phyloP scores from a whole-genome alignment of 257 asterid genomes.

The Plantago major region DNA sequence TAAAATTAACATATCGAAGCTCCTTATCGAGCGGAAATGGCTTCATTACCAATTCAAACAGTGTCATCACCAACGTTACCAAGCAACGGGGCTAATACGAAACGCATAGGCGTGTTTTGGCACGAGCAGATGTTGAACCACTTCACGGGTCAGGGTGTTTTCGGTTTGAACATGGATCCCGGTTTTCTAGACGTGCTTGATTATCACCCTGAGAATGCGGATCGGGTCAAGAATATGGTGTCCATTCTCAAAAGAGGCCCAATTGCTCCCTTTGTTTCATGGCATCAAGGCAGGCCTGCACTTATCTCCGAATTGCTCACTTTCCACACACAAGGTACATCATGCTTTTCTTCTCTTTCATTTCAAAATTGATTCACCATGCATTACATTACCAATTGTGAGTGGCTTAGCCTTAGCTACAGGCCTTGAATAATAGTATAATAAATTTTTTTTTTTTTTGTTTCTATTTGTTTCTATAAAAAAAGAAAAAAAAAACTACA shows the following conservation, averaged over 20 bases:
- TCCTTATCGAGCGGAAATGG: too few relatives aligned
- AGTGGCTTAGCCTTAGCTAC: neutral
- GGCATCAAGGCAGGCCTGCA: slow-evolving; percentile 75
- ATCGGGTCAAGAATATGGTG: slow-evolving; percentile 74
- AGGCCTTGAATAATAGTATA: too few relatives aligned
- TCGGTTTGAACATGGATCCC: slow-evolving; percentile 75
- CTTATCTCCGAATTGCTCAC: slow-evolving; percentile 49
- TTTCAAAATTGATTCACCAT: too few relatives aligned
- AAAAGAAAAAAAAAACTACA: too few relatives aligned
- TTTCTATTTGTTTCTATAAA: too few relatives aligned
- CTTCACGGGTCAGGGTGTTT: slow-evolving; percentile 72
- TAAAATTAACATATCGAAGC: too few relatives aligned
- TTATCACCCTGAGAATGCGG: slow-evolving; percentile 83
- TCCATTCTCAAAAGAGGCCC: slow-evolving; percentile 85
- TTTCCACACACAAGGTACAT: slow-evolving; percentile 71
- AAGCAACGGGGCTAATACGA: too few relatives aligned
- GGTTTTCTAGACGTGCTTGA: slow-evolving; percentile 90
- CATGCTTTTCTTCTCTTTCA: neutral
- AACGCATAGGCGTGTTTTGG: slow-evolving; percentile 51
- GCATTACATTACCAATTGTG: too few relatives aligned
- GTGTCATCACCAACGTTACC: too few relatives aligned
- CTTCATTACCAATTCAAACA: too few relatives aligned
- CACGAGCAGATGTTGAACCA: slow-evolving; percentile 78
- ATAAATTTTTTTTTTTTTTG: too few relatives aligned
- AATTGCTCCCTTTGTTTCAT: slow-evolving; percentile 60